Conservation (phyloP, 148 eudicot species). For the Rhododendron ovatum region DNA sequence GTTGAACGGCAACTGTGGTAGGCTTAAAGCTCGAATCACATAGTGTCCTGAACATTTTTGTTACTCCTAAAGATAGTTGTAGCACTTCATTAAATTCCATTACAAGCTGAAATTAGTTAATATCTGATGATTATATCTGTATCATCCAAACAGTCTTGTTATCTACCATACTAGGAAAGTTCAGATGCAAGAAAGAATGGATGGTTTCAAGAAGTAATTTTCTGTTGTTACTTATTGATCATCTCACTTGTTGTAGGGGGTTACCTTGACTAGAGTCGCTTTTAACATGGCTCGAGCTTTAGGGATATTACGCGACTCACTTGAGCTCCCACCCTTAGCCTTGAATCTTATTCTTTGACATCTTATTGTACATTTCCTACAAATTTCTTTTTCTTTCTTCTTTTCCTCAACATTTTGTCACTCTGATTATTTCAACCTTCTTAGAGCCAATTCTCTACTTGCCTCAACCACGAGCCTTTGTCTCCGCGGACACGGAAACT, state of each 20-base stretch:
- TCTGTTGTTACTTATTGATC: background rate
- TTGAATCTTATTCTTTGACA: background rate
- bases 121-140: background rate
- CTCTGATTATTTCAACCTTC: background rate
- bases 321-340: background rate
- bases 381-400: background rate
- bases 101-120: background rate
- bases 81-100: slow-evolving; percentile 1
- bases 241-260: background rate
- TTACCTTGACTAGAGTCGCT: background rate
- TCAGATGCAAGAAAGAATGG: slow-evolving; percentile 6
- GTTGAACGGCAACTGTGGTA: background rate
- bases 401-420: background rate
- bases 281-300: background rate
- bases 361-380: background rate
- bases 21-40: slow-evolving; percentile 5
- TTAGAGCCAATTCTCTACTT: background rate
- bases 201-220: slow-evolving; percentile 7
- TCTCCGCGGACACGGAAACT: background rate
- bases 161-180: background rate
- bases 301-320: background rate
- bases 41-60: background rate
- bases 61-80: background rate
- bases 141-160: slow-evolving; percentile 9
- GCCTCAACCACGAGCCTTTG: background rate